Percentiles rank a stretch among this genome's conserved stretches.
Evolutionary conservation across 2,329 filamentous ascomycete species (phyloP).

Genomic region (Colletotrichum paranaense): DNA sequence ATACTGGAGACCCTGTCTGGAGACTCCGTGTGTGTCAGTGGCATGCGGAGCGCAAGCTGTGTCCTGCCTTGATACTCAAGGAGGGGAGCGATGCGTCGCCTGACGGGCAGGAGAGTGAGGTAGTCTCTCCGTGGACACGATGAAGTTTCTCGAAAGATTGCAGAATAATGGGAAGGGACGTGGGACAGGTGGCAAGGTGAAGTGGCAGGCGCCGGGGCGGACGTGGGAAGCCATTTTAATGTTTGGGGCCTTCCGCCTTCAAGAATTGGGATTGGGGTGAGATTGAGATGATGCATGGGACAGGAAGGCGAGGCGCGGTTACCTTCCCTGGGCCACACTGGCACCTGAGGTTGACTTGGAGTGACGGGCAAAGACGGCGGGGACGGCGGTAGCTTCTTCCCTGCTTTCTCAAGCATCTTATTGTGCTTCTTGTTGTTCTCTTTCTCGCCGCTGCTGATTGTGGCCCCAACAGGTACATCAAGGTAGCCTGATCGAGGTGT

Average conservation of each 20-base stretch:
- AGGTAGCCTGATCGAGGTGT: not conserved
- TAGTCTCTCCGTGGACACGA: not conserved
- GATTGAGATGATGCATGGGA: not conserved
- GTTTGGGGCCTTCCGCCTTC: not conserved
- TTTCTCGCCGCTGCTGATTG: not conserved
- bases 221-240: conserved; percentile 26
- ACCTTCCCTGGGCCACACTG: not conserved
- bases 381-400: not conserved
- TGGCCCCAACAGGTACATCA: not conserved
- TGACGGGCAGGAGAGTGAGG: not conserved
- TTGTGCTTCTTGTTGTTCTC: not conserved
- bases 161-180: not conserved
- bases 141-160: not conserved
- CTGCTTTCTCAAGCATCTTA: not conserved
- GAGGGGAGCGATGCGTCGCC: conserved; percentile 19
- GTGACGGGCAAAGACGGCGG: not conserved
- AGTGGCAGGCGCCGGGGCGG: not conserved
- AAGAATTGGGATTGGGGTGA: not conserved
- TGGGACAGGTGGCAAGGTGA: not conserved
- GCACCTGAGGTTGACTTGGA: not conserved
- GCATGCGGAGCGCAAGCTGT: conserved; percentile 17
- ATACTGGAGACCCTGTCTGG: not conserved
- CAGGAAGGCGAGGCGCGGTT: not conserved
- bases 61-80: conserved; percentile 23
- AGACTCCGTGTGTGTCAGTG: not conserved